phyloP scores from a whole-genome alignment of 23 red algal genomes.

The Gracilaria vermiculophylla region DNA sequence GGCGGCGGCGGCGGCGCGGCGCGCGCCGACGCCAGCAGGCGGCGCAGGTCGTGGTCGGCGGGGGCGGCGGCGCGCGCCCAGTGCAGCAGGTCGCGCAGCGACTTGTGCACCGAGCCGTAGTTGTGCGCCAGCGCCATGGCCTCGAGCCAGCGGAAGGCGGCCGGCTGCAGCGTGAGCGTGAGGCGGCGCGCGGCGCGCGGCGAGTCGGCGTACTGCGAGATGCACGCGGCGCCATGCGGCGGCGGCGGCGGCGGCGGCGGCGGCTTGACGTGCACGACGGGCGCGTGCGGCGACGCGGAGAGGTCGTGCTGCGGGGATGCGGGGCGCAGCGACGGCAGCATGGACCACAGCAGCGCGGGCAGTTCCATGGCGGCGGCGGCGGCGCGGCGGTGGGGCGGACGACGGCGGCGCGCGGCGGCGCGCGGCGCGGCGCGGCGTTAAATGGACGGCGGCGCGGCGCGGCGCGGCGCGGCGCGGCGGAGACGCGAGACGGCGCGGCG shows the following conservation, averaged over 20 bases:
- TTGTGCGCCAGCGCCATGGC: slow-evolving; percentile 37
- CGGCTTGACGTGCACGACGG: background rate
- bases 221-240: no score
- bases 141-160: background rate
- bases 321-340: background rate
- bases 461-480: no score
- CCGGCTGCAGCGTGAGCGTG: background rate
- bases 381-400: no score
- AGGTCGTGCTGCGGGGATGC: background rate
- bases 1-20: background rate
- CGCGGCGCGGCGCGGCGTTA: background rate
- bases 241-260: background rate
- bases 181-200: background rate
- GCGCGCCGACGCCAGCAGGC: no score
- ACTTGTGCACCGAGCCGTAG: slow-evolving; percentile 42
- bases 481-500: no score
- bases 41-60: slow-evolving; percentile 18
- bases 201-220: background rate
- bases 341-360: background rate
- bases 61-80: slow-evolving; percentile 28
- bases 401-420: background rate
- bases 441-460: no score
- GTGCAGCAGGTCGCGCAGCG: slow-evolving; percentile 24
- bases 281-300: background rate
- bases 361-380: background rate